Base-by-base conservation (phyloP, 306 rosid genomes). In the Castanea sativa region DNA sequence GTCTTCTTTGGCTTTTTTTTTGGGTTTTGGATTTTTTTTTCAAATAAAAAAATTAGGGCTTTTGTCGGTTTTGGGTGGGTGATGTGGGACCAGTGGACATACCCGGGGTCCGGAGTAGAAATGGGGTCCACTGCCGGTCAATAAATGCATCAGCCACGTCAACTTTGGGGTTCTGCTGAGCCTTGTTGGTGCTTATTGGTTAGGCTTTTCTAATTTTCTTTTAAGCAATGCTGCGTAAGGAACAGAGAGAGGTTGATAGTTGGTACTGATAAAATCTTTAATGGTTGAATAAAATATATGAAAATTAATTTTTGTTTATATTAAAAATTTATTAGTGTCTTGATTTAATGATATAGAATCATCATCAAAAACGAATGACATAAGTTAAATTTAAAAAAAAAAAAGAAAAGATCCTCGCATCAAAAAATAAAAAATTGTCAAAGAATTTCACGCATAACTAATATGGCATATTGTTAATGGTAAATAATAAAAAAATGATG, bases 91-190 rank as follows among this genome's bases (percentile, higher is more conserved):
- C 84, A 69, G 77, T 1, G 20, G 30, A 72, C 79, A 75, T 60
- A 35, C 81, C 38, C 14, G 14, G 53, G 53, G 45, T 1, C 11
- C 57, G 3, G 68, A 56, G 55, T 10, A 32, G 30, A 59, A 27
- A 77, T 63, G 85, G 86, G 88, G 61, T 12, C 85, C 91, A 76
- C 61, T 20, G 61, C 52, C 55, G 86, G 89, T 83, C 88, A 83
- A 81, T 79, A 25, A 85, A 83, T 73, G 87, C 80, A 72, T 82
- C 64, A 61, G 33, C 73, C 84, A 35, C 78, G 80, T 83, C 87
- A 81, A 78, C 14, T 52, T 21, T 21, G 57, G 52, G 52, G 23
- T 32, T 68, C 55, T 15, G 16, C 32, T 67, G 4, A 3, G 53
- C 15, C 33, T 51, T 27, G 73, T 51, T 27, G 69, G 85, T 58